These are phyloP conservation scores for Coniosporium tulheliwenetii DNA, from an alignment of 2,329 filamentous ascomycete genomes.

Conservation along the genomic window DNA sequence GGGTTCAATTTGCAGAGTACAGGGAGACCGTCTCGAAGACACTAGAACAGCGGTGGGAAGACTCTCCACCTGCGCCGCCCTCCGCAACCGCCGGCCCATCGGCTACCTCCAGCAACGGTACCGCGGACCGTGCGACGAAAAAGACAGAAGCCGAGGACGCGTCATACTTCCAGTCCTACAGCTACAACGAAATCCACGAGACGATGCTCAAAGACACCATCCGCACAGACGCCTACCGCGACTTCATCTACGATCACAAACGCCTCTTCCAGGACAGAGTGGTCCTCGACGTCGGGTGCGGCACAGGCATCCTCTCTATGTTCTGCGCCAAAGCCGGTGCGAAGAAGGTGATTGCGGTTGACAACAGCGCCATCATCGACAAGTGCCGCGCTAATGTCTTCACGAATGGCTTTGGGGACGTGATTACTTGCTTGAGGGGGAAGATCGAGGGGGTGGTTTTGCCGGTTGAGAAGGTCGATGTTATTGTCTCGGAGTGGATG, in stretches of 20 bases:
- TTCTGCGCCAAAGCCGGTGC: constrained; percentile 88
- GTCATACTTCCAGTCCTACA: constrained; percentile 12
- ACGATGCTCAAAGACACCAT: constrained; percentile 87
- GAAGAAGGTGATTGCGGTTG: constrained; percentile 72
- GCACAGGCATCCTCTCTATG: constrained; percentile 76
- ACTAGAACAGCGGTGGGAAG: constrained; percentile 11
- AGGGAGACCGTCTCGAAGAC: constrained; percentile 9
- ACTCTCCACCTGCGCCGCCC: constrained; percentile 1
- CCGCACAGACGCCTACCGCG: constrained; percentile 80
- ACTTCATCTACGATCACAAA: constrained; percentile 91
- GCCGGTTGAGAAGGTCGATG: constrained; percentile 61
- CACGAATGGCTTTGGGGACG: constrained; percentile 57
- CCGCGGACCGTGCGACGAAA: constrained; percentile 2
- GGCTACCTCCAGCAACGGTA: constrained; percentile 1
- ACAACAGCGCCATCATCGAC: constrained; percentile 80
- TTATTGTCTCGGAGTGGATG: constrained; percentile 98
- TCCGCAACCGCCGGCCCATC: background rate
- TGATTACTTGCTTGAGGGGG: constrained; percentile 67
- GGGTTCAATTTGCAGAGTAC: constrained; percentile 9
- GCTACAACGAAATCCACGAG: constrained; percentile 59
- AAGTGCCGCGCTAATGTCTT: constrained; percentile 76
- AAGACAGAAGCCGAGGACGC: constrained; percentile 6
- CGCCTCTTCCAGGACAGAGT: constrained; percentile 71
- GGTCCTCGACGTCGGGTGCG: constrained; percentile 79
- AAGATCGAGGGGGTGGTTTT: constrained; percentile 76